Evolutionary conservation across 2,329 filamentous ascomycete species (phyloP).

Genomic region (Ilyonectria destructans): DNA sequence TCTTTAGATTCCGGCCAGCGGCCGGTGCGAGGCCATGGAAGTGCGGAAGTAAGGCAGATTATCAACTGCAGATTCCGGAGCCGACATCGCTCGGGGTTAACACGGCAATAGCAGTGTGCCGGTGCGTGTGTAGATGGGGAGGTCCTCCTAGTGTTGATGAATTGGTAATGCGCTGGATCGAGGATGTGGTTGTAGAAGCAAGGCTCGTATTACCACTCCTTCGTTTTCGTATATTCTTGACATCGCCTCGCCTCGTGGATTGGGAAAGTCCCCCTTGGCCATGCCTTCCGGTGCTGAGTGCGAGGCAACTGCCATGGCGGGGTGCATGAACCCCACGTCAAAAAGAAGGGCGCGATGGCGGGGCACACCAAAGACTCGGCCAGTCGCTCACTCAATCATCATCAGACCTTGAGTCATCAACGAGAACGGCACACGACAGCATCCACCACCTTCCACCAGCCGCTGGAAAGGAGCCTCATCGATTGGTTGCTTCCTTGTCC

Average conservation of each 20-base stretch:
- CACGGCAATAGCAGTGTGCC: constrained; percentile 7
- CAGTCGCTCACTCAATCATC: constrained; percentile 16
- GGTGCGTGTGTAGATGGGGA: neutral
- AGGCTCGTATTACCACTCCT: neutral
- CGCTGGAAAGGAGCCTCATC: neutral
- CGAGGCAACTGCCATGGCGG: constrained; percentile 34
- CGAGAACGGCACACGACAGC: constrained; percentile 16
- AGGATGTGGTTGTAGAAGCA: neutral
- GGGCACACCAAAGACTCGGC: constrained; percentile 35
- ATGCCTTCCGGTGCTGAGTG: neutral
- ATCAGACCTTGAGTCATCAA: constrained; percentile 33
- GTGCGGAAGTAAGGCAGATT: neutral
- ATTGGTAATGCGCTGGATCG: neutral
- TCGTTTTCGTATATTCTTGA: neutral
- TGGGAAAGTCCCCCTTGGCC: neutral
- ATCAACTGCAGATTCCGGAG: constrained; percentile 5
- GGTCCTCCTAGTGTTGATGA: neutral
- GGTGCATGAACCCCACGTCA: constrained; percentile 40
- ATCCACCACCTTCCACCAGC: constrained; percentile 6
- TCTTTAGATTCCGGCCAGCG: neutral
- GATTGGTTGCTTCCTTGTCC: neutral
- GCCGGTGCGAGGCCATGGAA: neutral
- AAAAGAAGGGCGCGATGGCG: constrained; percentile 29
- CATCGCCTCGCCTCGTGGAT: neutral
- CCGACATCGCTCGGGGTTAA: constrained; percentile 34